Percentiles rank a stretch among this genome's conserved stretches.
phyloP scores from a whole-genome alignment of 2,329 filamentous ascomycete species.

The Microascus cirrosus region DNA sequence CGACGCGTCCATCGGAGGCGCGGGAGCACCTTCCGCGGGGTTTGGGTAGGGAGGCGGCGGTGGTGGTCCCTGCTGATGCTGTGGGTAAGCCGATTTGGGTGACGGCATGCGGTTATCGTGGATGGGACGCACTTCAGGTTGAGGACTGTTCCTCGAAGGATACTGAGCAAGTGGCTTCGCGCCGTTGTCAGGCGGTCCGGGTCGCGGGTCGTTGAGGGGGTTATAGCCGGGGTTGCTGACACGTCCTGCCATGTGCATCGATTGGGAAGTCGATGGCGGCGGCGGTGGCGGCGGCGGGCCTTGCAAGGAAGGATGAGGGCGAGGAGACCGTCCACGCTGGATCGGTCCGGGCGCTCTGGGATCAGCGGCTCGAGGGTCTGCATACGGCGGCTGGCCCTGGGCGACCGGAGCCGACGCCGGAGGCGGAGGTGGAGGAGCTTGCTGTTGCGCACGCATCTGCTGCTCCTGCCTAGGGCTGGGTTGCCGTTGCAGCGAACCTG shows the following conservation, averaged over 20 bases:
- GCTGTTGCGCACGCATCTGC: conserved; percentile 47
- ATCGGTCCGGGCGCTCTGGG: conserved; percentile 13
- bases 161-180: conserved; percentile 46
- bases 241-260: conserved; percentile 23
- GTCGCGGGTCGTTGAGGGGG: conserved; percentile 32
- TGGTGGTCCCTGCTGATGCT: conserved; percentile 47
- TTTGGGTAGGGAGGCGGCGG: conserved; percentile 46
- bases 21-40: conserved; percentile 46
- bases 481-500: conserved; percentile 57
- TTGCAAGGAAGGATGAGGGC: conserved; percentile 32
- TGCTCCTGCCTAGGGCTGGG: conserved; percentile 67
- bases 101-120: conserved; percentile 82
- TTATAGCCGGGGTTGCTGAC: conserved; percentile 49
- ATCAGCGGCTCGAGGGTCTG: conserved; percentile 9
- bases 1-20: conserved; percentile 52
- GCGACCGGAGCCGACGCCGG: conserved; percentile 20
- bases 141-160: conserved; percentile 60
- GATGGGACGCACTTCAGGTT: conserved; percentile 72
- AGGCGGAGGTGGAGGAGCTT: conserved; percentile 6
- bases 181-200: conserved; percentile 7
- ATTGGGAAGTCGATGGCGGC: conserved; percentile 29
- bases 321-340: conserved; percentile 43
- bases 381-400: not conserved
- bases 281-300: conserved; percentile 39
- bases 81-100: conserved; percentile 76